Evolutionary conservation across 306 rosid genomes (phyloP).

Genomic region (Lathyrus oleraceus): DNA sequence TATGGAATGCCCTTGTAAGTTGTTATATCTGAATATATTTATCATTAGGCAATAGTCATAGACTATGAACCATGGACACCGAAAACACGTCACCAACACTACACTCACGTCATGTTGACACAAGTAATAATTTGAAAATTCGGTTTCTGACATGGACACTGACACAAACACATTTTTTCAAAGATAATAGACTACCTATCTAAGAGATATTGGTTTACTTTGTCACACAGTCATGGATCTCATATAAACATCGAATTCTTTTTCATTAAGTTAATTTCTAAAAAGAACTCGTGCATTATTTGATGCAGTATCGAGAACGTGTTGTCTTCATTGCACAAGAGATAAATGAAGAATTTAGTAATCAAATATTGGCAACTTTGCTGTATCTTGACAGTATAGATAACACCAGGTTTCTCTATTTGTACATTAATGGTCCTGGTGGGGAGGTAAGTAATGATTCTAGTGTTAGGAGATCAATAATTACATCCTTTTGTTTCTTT

Average conservation of each 20-base stretch:
- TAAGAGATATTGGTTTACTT: conserved; percentile 21
- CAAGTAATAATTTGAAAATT: too few relatives aligned
- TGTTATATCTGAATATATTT: conserved; percentile 13
- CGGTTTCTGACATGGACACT: too few relatives aligned
- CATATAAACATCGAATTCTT: conserved; percentile 23
- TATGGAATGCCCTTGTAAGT: conserved; percentile 98
- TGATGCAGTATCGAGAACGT: conserved; percentile 90
- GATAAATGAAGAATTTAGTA: conserved; percentile 90
- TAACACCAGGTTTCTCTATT: conserved; percentile 55
- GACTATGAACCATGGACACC: background rate
- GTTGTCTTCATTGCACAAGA: conserved; percentile 76
- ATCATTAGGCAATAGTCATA: background rate
- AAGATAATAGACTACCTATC: background rate
- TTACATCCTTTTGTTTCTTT: conserved; percentile 15
- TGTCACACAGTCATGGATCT: conserved; percentile 7
- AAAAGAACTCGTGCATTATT: conserved; percentile 32
- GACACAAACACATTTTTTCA: too few relatives aligned
- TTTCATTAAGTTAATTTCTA: conserved; percentile 27
- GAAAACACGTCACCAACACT: too few relatives aligned
- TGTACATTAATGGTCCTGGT: conserved; percentile 94
- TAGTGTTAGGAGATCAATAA: conserved; percentile 25
- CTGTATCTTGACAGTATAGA: conserved; percentile 87
- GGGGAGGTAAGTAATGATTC: conserved; percentile 80
- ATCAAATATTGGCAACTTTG: conserved; percentile 90
- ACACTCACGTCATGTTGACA: too few relatives aligned